These are phyloP conservation scores for Aphanomyces euteiches DNA, from an alignment of 352 stramenopile species.

Conservation along the genomic window DNA sequence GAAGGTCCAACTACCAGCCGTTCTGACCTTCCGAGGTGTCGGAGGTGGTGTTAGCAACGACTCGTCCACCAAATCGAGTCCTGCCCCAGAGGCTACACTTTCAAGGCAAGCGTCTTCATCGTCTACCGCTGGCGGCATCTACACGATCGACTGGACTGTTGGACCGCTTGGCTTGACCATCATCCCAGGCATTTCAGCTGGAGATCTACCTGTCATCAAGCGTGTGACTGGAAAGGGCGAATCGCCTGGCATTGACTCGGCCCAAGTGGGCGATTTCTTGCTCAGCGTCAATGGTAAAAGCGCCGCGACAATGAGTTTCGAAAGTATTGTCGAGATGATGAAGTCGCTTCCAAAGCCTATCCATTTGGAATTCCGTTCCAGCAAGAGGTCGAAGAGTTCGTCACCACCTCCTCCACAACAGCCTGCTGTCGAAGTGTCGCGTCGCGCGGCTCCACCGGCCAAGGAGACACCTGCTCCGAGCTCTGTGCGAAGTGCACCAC, in stretches of 20 bases:
- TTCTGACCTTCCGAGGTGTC: constrained; percentile 79
- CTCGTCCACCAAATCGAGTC: background rate
- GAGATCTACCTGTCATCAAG: constrained; percentile 81
- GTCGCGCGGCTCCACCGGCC: constrained; percentile 33
- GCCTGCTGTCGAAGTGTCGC: constrained; percentile 31
- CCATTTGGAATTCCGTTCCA: constrained; percentile 57
- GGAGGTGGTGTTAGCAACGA: constrained; percentile 35
- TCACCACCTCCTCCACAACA: background rate
- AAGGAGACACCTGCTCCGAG: constrained; percentile 31
- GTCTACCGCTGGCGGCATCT: constrained; percentile 37
- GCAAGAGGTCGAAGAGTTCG: constrained; percentile 21
- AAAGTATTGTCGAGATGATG: constrained; percentile 75
- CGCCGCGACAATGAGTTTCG: constrained; percentile 65
- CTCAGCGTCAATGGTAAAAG: constrained; percentile 78
- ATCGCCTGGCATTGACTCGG: constrained; percentile 71
- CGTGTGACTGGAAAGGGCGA: constrained; percentile 82
- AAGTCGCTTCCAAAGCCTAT: constrained; percentile 80
- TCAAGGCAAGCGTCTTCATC: background rate
- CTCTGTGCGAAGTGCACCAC: constrained; percentile 29
- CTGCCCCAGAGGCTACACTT: background rate
- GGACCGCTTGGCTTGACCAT: constrained; percentile 79
- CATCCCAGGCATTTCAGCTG: constrained; percentile 73
- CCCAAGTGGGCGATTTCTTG: constrained; percentile 75
- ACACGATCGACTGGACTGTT: constrained; percentile 76
- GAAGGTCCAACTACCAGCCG: constrained; percentile 80